Percentiles rank a stretch among this genome's conserved stretches.
phyloP scores from a whole-genome alignment of 2,329 filamentous ascomycete genomes.

The Pestalotiopsis sp. region DNA sequence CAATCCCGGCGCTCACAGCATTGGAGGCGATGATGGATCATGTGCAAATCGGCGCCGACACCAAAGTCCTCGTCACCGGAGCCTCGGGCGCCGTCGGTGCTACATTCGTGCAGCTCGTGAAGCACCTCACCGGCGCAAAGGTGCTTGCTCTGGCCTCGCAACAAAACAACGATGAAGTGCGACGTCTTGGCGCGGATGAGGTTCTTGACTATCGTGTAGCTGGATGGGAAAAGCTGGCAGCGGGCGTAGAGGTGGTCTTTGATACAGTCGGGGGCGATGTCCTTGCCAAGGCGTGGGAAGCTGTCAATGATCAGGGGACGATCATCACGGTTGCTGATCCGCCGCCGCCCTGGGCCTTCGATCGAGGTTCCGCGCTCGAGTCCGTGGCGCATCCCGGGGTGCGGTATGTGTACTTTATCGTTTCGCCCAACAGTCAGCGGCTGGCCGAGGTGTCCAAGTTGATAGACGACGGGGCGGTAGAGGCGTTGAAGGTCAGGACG shows the following conservation, averaged over 20 bases:
- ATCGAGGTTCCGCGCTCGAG: conserved; percentile 18
- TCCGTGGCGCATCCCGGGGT: conserved; percentile 18
- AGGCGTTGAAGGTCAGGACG: conserved; percentile 19
- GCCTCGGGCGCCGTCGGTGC: conserved; percentile 31
- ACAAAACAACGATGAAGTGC: not conserved
- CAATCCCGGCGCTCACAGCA: conserved; percentile 31
- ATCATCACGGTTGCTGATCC: conserved; percentile 37
- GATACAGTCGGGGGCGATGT: conserved; percentile 31
- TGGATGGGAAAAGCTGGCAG: conserved; percentile 19
- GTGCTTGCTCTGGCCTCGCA: conserved; percentile 30
- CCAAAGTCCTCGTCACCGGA: conserved; percentile 29
- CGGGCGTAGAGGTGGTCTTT: conserved; percentile 26
- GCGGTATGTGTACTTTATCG: conserved; percentile 30
- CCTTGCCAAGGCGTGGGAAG: conserved; percentile 28
- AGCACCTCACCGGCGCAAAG: conserved; percentile 17
- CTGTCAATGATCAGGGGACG: conserved; percentile 27
- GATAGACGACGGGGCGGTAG: conserved; percentile 22
- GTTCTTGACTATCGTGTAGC: conserved; percentile 1
- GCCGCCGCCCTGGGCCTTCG: conserved; percentile 32
- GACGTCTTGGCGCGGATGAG: not conserved
- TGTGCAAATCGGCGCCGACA: not conserved
- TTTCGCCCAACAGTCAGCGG: conserved; percentile 20
- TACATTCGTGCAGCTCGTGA: conserved; percentile 30
- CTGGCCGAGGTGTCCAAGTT: conserved; percentile 20
- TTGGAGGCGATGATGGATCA: conserved; percentile 27